phyloP scores from a whole-genome alignment of 805 yeast species.

The Candida yuanshanica region DNA sequence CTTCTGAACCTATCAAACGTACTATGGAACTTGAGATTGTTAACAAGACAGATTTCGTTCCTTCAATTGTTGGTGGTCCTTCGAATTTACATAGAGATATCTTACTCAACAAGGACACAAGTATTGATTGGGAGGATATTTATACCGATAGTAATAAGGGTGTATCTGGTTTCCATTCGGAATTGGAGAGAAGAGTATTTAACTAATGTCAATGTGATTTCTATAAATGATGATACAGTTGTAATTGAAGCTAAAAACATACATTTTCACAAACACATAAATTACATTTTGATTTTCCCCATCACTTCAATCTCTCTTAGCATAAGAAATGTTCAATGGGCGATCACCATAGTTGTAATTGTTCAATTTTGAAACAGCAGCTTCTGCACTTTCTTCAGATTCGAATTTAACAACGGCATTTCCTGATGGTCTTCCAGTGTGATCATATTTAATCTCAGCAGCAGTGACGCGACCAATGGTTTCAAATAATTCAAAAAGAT shows the following conservation, averaged over 20 bases:
- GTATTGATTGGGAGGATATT: slow-evolving; percentile 91
- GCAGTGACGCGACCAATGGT: slow-evolving; percentile 69
- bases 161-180: slow-evolving; percentile 58
- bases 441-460: slow-evolving; percentile 69
- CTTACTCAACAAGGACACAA: slow-evolving; percentile 66
- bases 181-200: slow-evolving; percentile 50
- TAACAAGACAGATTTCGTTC: slow-evolving; percentile 62
- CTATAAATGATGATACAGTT: neutral
- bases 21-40: slow-evolving; percentile 83
- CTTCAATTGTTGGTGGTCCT: slow-evolving; percentile 53
- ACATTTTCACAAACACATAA: neutral
- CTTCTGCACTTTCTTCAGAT: slow-evolving; percentile 58
- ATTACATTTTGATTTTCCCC: neutral
- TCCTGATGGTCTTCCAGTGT: slow-evolving; percentile 68
- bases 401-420: slow-evolving; percentile 80
- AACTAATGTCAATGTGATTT: neutral
- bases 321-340: slow-evolving; percentile 63
- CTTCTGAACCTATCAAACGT: slow-evolving; percentile 90
- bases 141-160: slow-evolving; percentile 44
- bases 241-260: too few relatives aligned
- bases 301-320: slow-evolving; percentile 22
- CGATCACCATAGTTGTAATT: slow-evolving; percentile 84
- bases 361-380: slow-evolving; percentile 69
- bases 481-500: slow-evolving; percentile 78
- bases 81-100: slow-evolving; percentile 69